A percentile compares a stretch with the other conserved stretches of the same genome.
phyloP scores from a whole-genome alignment of 192 early-diverging fungal genomes.

The Dissophora globulifera region DNA sequence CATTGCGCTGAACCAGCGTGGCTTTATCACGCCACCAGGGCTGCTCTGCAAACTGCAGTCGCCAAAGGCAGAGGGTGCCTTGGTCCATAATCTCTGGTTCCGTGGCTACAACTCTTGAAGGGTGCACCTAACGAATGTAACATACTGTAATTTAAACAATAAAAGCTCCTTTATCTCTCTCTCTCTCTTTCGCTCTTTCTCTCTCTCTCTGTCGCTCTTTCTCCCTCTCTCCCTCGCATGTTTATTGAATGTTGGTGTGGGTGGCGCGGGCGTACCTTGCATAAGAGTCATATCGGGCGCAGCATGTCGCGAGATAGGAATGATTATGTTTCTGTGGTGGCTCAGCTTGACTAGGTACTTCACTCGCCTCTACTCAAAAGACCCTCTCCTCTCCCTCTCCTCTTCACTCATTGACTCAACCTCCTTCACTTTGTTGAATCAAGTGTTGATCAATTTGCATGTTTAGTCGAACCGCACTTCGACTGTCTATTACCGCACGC shows the following conservation, averaged over 20 bases:
- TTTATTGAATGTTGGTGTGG: neutral
- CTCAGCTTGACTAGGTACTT: neutral
- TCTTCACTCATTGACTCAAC: too few species aligned
- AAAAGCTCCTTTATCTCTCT: neutral
- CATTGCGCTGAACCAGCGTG: neutral
- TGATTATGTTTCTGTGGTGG: constrained; percentile 1
- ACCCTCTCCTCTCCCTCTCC: too few species aligned
- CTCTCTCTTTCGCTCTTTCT: neutral
- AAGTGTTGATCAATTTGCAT: constrained; percentile 4
- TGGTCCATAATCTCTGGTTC: too few species aligned
- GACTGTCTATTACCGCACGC: constrained; percentile 1
- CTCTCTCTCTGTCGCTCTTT: too few species aligned
- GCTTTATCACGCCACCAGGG: neutral
- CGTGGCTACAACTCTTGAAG: too few species aligned
- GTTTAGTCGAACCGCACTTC: constrained; percentile 21
- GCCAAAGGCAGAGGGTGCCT: neutral
- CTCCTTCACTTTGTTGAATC: too few species aligned
- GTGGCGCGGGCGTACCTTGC: neutral
- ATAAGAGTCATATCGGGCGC: too few species aligned
- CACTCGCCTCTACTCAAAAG: too few species aligned
- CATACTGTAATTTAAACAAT: neutral
- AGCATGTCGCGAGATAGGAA: too few species aligned
- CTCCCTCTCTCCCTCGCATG: too few species aligned
- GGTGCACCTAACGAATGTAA: too few species aligned
- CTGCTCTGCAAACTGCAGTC: neutral